Conservation (phyloP, 225 moss, liverwort and hornwort species). For the Takakia lepidozioides region DNA sequence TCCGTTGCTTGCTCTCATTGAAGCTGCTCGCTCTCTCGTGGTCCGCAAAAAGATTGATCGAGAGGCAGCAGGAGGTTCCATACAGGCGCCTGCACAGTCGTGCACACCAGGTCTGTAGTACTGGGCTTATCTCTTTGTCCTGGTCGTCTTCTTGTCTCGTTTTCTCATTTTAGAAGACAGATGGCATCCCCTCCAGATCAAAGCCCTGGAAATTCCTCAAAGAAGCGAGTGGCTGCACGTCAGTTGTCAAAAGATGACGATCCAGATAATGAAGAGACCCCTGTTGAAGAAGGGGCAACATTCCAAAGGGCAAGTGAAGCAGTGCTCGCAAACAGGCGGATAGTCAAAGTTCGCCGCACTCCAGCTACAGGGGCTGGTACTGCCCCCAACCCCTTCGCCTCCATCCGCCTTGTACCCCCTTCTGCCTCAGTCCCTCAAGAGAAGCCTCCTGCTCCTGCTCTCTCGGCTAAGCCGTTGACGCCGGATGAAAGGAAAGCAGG, state of each 20-base stretch:
- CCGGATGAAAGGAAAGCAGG: conserved; percentile 15
- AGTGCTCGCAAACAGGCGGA: conserved; percentile 74
- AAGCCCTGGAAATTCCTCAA: conserved; percentile 32
- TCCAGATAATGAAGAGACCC: conserved; percentile 49
- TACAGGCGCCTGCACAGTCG: too few relatives aligned
- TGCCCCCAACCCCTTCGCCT: conserved; percentile 58
- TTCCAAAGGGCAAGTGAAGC: conserved; percentile 74
- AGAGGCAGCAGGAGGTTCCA: too few relatives aligned
- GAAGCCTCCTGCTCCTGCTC: conserved; percentile 4
- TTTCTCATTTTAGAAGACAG: too few relatives aligned
- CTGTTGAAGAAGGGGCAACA: conserved; percentile 30
- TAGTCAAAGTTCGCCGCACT: conserved; percentile 77
- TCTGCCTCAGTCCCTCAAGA: conserved; percentile 11
- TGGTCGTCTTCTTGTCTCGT: too few relatives aligned
- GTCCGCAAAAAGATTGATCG: too few relatives aligned
- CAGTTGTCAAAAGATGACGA: conserved; percentile 80
- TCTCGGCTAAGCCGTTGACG: neutral
- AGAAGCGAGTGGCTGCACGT: conserved; percentile 71
- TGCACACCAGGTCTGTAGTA: too few relatives aligned
- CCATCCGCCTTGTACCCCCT: conserved; percentile 58
- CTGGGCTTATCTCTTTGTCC: too few relatives aligned
- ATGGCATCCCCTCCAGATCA: conserved; percentile 27
- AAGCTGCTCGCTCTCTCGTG: too few relatives aligned
- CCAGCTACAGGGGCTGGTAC: conserved; percentile 19
- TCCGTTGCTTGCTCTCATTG: too few relatives aligned